phyloP scores from a whole-genome alignment of 345 rosid genomes.

The Moringa oleifera region DNA sequence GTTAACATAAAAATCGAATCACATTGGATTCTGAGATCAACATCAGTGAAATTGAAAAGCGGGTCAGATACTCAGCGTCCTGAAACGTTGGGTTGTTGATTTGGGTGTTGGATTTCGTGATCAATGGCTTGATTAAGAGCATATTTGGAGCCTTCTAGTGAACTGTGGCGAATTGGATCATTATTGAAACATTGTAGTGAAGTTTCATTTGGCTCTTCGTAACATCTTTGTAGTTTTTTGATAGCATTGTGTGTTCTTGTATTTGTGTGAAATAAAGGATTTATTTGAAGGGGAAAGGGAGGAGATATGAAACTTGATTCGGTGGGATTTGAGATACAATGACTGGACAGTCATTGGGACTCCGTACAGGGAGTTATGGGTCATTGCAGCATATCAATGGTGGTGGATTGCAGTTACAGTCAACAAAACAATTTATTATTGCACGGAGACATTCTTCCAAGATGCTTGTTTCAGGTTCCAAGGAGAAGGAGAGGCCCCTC shows the following conservation, averaged over 20 bases:
- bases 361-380: conserved; percentile 59
- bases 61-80: background rate
- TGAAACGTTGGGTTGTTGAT: background rate
- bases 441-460: conserved; percentile 35
- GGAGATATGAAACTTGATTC: conserved; percentile 35
- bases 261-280: conserved; percentile 20
- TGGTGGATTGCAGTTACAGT: conserved; percentile 6
- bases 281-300: background rate
- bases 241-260: conserved; percentile 15
- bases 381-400: conserved; percentile 30
- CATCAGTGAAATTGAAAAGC: conserved; percentile 9
- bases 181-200: conserved; percentile 1
- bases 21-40: conserved; percentile 1
- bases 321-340: conserved; percentile 53
- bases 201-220: background rate
- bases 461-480: conserved; percentile 42
- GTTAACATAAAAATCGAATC: background rate
- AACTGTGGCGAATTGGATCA: conserved; percentile 9
- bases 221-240: conserved; percentile 8
- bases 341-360: conserved; percentile 70
- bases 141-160: background rate
- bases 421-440: conserved; percentile 22
- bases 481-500: conserved; percentile 67
- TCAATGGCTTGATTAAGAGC: background rate
- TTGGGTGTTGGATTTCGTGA: background rate